Evolutionary conservation across 2,329 filamentous ascomycete genomes (phyloP), one percentile per base, ranked within the genome.

Genomic region (Penicillium sp.): DNA sequence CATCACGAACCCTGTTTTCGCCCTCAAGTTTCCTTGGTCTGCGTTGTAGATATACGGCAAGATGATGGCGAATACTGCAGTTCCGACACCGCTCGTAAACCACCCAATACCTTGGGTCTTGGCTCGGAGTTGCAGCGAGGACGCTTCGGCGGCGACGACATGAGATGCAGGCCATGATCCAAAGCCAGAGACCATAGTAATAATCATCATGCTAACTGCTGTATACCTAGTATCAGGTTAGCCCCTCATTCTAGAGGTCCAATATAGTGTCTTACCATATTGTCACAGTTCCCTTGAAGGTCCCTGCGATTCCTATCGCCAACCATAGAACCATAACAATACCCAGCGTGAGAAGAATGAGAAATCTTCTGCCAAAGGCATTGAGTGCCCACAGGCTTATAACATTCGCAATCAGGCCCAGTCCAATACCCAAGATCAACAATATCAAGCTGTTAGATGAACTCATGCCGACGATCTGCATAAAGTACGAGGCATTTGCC

Each of bases 41-140:
- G 55, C 15, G n/a, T 65, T 65, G 67, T 79, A 82, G 13, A 80
- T 75, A 54, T 82, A 82, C 0, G 81, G 80, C 0, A 82, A 62
- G 8, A 74, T 73, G 33, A 82, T 74, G 0, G 75, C 74, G 44
- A 80, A 77, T 23, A 76, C 67, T 1, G 74, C 75, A 25, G 72
- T 72, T 15, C 71, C 64, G 1, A 76, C 67, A 0, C 75, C 73
- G 0, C 72, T 74, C 0, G 72, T 67, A 11, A 78, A 73, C 70
- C 79, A 80, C 5, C 70, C 71, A 38, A 76, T 61, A 7, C 72
- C 69, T 50, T 71, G 69, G 1, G 69, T 66, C 38, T 72, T 72
- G 4, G 72, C 68, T 11, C 72, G 68, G 2, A 75, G 69, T 45
- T 68, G 64, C 5, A 72, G 57, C 1, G 71, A 64, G 1, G 68